Conservation (phyloP, 2,329 filamentous ascomycete genomes). For the Alternaria novae-zelandiae region DNA sequence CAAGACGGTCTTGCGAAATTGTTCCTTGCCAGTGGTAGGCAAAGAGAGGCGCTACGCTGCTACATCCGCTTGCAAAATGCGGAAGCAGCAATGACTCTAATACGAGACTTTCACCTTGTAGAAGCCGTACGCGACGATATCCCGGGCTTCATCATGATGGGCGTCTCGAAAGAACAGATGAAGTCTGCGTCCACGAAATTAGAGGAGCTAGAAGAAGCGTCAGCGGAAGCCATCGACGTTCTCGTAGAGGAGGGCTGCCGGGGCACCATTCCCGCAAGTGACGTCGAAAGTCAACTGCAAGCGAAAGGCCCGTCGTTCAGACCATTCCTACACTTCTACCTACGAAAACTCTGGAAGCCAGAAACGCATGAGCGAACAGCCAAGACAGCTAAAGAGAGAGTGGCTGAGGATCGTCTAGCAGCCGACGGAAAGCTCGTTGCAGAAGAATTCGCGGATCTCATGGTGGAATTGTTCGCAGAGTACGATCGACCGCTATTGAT, state of each 20-base stretch:
- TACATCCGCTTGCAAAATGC: conserved; percentile 93
- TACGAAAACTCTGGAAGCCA: conserved; percentile 83
- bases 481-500: conserved; percentile 83
- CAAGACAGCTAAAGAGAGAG: conserved; percentile 48
- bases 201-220: conserved; percentile 77
- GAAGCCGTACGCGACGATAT: conserved; percentile 91
- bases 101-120: conserved; percentile 86
- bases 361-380: conserved; percentile 61
- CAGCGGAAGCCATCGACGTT: conserved; percentile 81
- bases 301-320: conserved; percentile 56
- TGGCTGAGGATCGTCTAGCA: conserved; percentile 52
- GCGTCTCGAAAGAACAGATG: conserved; percentile 76
- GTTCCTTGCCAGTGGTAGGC: conserved; percentile 79
- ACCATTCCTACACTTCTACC: conserved; percentile 89
- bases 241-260: conserved; percentile 91
- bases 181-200: conserved; percentile 70
- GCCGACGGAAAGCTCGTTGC: conserved; percentile 72
- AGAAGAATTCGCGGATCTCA: conserved; percentile 85
- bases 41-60: conserved; percentile 82
- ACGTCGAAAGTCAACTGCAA: conserved; percentile 80
- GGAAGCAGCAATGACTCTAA: conserved; percentile 84
- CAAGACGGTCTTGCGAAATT: conserved; percentile 84
- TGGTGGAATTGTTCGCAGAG: conserved; percentile 82
- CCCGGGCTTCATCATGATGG: conserved; percentile 82
- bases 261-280: conserved; percentile 78